Conservation (phyloP, 2,329 filamentous ascomycete species). For the Fusarium austroafricanum region DNA sequence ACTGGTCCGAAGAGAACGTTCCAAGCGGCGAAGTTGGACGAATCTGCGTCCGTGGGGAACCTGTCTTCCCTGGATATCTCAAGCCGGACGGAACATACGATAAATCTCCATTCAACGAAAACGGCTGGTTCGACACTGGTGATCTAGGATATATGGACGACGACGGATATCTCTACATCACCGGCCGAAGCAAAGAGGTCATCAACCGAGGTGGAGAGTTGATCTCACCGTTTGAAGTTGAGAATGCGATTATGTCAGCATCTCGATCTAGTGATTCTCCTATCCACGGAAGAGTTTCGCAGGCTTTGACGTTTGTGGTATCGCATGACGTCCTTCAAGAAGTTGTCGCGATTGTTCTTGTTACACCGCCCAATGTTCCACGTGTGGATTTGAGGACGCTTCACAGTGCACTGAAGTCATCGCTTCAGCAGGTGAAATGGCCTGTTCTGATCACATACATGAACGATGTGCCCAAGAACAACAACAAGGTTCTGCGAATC, state of each 20-base stretch:
- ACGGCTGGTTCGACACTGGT: slow-evolving; percentile 6
- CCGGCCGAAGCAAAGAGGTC: slow-evolving; percentile 13
- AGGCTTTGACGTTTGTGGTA: not conserved
- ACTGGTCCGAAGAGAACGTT: not conserved
- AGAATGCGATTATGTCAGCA: slow-evolving; percentile 21
- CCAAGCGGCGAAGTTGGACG: not conserved
- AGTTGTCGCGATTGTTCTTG: not conserved
- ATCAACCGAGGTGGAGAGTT: slow-evolving; percentile 11
- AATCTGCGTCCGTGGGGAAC: slow-evolving; percentile 12
- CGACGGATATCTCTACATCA: slow-evolving; percentile 15
- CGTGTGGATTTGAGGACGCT: not conserved
- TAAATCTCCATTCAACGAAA: not conserved
- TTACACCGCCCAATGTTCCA: not conserved
- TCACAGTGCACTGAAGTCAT: not conserved
- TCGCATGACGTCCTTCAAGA: slow-evolving; percentile 13
- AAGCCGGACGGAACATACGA: not conserved
- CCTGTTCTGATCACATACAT: slow-evolving; percentile 8
- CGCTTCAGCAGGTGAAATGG: slow-evolving; percentile 10
- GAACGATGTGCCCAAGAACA: slow-evolving; percentile 14
- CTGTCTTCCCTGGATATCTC: slow-evolving; percentile 6
- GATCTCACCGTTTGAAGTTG: slow-evolving; percentile 6
- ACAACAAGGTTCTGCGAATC: slow-evolving; percentile 11
- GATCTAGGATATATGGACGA: slow-evolving; percentile 13
- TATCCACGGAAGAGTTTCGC: not conserved
- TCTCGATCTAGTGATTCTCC: not conserved